Evolutionary conservation across 2,329 filamentous ascomycete genomes (phyloP).

Genomic region (Aspergillus pseudoglaucus): DNA sequence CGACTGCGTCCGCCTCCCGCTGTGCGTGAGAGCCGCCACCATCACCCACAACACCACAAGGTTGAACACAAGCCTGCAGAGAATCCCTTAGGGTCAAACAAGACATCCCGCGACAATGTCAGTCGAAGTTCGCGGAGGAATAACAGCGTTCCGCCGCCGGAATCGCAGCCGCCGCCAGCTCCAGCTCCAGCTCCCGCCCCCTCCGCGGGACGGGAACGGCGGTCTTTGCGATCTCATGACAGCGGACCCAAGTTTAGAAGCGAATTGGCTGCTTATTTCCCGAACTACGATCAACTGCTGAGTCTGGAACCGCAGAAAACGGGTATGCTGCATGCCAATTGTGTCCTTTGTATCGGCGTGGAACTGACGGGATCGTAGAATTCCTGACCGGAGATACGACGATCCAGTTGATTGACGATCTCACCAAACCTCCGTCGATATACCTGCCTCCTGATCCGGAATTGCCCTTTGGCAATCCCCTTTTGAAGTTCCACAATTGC

Average conservation of each 20-base stretch:
- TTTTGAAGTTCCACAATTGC: constrained; percentile 32
- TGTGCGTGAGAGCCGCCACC: background rate
- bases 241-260: constrained; percentile 78
- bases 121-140: constrained; percentile 1
- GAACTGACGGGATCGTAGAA: constrained; percentile 45
- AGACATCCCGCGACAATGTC: constrained; percentile 1
- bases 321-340: constrained; percentile 47
- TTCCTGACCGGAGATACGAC: constrained; percentile 65
- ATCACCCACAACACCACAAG: background rate
- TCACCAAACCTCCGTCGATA: constrained; percentile 27
- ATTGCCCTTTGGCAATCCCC: constrained; percentile 30
- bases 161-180: constrained; percentile 3
- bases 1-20: constrained; percentile 1
- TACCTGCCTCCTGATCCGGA: constrained; percentile 13
- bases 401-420: constrained; percentile 62
- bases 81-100: background rate
- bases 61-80: background rate
- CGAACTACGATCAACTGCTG: constrained; percentile 90
- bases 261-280: constrained; percentile 83
- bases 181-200: background rate
- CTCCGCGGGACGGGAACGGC: constrained; percentile 45
- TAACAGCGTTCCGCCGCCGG: background rate
- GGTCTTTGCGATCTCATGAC: constrained; percentile 81
- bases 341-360: background rate
- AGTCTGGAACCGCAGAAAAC: constrained; percentile 73